Conservation (phyloP, 73 alveolate species). For the Symbiodinium pilosum region DNA sequence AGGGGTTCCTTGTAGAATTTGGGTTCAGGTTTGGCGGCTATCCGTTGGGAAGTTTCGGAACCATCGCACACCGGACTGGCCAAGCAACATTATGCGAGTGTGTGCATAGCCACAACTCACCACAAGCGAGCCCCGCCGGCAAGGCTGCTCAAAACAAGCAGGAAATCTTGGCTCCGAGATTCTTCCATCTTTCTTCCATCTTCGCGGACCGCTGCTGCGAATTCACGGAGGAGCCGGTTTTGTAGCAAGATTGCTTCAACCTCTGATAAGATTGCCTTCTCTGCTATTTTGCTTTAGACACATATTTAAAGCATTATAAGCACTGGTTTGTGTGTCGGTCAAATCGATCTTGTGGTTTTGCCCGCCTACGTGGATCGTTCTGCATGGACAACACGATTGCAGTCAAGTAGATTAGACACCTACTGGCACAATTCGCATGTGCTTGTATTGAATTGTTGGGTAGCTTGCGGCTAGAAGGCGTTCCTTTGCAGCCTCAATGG, state of each 20-base stretch:
- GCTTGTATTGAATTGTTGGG: background rate
- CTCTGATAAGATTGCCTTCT: background rate
- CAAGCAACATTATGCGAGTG: background rate
- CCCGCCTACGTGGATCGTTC: constrained; percentile 5
- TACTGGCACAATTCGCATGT: background rate
- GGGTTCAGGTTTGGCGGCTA: background rate
- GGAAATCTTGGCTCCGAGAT: background rate
- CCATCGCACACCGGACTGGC: constrained; percentile 8
- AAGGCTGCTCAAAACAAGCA: background rate
- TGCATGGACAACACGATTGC: background rate
- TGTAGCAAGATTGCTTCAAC: background rate
- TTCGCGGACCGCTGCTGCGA: background rate
- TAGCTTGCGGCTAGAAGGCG: background rate
- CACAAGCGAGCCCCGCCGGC: background rate
- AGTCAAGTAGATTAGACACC: background rate
- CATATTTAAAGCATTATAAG: background rate
- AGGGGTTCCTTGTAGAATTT: background rate
- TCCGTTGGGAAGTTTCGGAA: background rate
- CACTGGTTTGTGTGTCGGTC: background rate
- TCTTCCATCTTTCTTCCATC: background rate
- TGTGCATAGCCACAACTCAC: background rate
- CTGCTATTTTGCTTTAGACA: background rate
- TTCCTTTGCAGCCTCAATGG: background rate
- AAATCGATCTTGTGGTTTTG: background rate
- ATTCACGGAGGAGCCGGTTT: background rate